phyloP scores from a whole-genome alignment of 768 basidiomycete species.

The Boletus reticuloceps region DNA sequence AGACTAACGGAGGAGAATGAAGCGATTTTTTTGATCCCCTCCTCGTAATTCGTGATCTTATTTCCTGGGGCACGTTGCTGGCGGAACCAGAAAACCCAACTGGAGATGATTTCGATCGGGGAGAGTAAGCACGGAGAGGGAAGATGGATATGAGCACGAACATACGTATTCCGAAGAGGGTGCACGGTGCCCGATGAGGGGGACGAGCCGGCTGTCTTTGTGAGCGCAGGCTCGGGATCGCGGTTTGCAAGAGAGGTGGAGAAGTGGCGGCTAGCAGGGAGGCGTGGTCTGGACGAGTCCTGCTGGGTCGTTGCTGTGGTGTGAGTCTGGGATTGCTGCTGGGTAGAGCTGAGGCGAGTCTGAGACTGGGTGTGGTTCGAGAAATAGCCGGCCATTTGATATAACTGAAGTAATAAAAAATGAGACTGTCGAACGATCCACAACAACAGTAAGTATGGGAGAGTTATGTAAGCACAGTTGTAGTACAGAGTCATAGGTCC shows the following conservation, averaged over 20 bases:
- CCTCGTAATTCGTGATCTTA: slow-evolving; percentile 89
- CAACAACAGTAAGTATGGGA: background rate
- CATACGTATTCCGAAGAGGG: slow-evolving; percentile 86
- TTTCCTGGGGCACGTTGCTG: slow-evolving; percentile 88
- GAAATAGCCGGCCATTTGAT: slow-evolving; percentile 69
- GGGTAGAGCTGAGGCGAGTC: slow-evolving; percentile 61
- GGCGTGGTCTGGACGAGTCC: slow-evolving; percentile 40
- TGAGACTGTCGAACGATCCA: background rate
- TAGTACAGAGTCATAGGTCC: slow-evolving; percentile 48
- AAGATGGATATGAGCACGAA: slow-evolving; percentile 35
- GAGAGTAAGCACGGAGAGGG: slow-evolving; percentile 13
- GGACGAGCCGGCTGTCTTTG: slow-evolving; percentile 35
- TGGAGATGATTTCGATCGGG: slow-evolving; percentile 32
- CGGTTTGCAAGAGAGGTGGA: slow-evolving; percentile 55
- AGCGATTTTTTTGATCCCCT: slow-evolving; percentile 90
- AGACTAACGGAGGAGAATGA: slow-evolving; percentile 78
- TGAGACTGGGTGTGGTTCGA: slow-evolving; percentile 73
- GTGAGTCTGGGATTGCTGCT: slow-evolving; percentile 29
- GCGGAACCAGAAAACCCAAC: slow-evolving; percentile 92
- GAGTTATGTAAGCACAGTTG: slow-evolving; percentile 22
- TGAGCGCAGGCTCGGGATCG: slow-evolving; percentile 33
- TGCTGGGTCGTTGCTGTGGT: slow-evolving; percentile 3
- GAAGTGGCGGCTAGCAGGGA: slow-evolving; percentile 70
- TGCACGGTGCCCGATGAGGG: slow-evolving; percentile 46
- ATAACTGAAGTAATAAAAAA: slow-evolving; percentile 29